Evolutionary conservation across 768 basidiomycete species (phyloP).

Genomic region (Podaxis sp.): DNA sequence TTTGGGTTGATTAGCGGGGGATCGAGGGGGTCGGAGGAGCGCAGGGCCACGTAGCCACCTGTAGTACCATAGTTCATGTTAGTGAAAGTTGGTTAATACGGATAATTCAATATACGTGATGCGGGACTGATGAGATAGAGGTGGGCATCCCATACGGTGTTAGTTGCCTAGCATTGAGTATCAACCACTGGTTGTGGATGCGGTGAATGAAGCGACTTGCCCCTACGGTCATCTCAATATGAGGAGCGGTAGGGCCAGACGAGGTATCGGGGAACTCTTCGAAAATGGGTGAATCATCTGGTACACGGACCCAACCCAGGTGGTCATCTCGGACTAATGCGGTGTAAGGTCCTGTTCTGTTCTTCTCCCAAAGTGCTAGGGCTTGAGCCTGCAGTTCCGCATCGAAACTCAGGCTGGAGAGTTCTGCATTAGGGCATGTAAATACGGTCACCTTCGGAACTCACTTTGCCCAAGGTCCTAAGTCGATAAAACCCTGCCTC

Average conservation of each 20-base stretch:
- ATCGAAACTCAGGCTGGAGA: not conserved
- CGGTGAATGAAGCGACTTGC: not conserved
- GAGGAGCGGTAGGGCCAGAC: slow-evolving; percentile 3
- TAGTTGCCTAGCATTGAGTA: not conserved
- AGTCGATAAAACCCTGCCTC: not conserved
- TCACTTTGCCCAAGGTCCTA: slow-evolving; percentile 8
- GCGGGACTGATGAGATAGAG: slow-evolving; percentile 23
- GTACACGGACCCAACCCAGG: slow-evolving; percentile 5
- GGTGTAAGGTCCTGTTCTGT: slow-evolving; percentile 15
- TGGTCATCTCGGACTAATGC: not conserved
- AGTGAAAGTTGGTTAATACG: not conserved
- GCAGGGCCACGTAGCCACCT: slow-evolving; percentile 26
- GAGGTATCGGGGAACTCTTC: slow-evolving; percentile 16
- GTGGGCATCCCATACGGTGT: slow-evolving; percentile 17
- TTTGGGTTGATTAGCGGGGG: slow-evolving; percentile 41
- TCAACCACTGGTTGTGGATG: not conserved
- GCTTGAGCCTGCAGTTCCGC: slow-evolving; percentile 1
- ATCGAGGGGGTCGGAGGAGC: slow-evolving; percentile 38
- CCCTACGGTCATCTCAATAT: slow-evolving; percentile 10
- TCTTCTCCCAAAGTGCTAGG: slow-evolving; percentile 14
- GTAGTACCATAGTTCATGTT: not conserved
- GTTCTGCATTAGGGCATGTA: not conserved
- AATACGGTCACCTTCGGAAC: not conserved
- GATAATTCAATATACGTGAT: slow-evolving; percentile 21
- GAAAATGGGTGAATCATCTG: not conserved